phyloP scores from a whole-genome alignment of 371 early-diverging fungal species.

The Rhizopus sp. region DNA sequence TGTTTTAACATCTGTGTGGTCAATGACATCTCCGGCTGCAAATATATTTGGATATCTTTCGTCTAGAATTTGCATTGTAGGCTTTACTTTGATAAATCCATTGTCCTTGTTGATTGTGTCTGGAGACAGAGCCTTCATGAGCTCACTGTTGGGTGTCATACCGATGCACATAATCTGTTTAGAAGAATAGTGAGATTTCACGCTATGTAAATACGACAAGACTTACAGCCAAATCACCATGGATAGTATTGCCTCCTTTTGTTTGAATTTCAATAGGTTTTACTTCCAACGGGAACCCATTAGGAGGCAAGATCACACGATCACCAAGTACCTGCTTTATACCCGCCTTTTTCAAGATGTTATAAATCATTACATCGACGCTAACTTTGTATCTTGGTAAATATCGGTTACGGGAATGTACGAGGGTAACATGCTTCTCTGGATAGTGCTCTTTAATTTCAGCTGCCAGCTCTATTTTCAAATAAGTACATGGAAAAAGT shows the following conservation, averaged over 20 bases:
- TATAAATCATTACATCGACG: conserved; percentile 44
- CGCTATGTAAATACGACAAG: background rate
- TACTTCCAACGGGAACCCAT: conserved; percentile 49
- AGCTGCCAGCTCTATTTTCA: conserved; percentile 55
- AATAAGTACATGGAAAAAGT: background rate
- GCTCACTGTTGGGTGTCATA: conserved; percentile 61
- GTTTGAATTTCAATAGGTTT: conserved; percentile 51
- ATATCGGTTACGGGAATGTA: conserved; percentile 63
- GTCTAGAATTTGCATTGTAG: conserved; percentile 69
- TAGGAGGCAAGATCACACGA: conserved; percentile 47
- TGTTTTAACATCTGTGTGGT: conserved; percentile 53
- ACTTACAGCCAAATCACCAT: conserved; percentile 58
- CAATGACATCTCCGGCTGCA: conserved; percentile 66
- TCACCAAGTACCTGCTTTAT: conserved; percentile 54
- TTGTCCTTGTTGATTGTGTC: conserved; percentile 45
- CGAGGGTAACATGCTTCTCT: conserved; percentile 60
- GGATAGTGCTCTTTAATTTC: conserved; percentile 70
- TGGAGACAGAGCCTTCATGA: conserved; percentile 47
- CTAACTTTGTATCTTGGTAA: conserved; percentile 52
- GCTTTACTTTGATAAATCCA: conserved; percentile 55
- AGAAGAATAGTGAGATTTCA: background rate
- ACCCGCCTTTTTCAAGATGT: conserved; percentile 47
- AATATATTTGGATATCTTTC: conserved; percentile 63
- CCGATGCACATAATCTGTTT: conserved; percentile 66
- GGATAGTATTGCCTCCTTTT: conserved; percentile 44